phyloP scores from a whole-genome alignment of 805 yeast genomes.

The Starmerella potacharoeniae region DNA sequence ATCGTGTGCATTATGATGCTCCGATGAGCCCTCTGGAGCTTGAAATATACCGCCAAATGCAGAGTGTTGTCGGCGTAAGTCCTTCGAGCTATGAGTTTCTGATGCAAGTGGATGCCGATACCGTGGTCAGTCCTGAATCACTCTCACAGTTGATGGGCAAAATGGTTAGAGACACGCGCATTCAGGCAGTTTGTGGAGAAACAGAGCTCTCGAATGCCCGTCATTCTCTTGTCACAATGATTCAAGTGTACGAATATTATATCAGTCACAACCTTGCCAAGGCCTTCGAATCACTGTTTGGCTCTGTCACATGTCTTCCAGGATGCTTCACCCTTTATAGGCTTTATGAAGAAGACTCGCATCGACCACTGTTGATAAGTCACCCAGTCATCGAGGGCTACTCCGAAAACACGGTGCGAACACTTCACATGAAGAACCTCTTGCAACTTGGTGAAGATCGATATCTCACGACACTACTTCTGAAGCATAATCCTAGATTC shows the following conservation, averaged over 20 bases:
- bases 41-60: conserved; percentile 43
- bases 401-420: conserved; percentile 44
- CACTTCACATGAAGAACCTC: conserved; percentile 49
- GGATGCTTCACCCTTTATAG: conserved; percentile 55
- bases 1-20: conserved; percentile 47
- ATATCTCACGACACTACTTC: conserved; percentile 44
- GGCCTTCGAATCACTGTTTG: conserved; percentile 52
- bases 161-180: conserved; percentile 42
- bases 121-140: conserved; percentile 44
- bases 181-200: conserved; percentile 55
- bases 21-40: conserved; percentile 51
- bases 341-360: conserved; percentile 42
- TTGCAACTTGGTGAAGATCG: conserved; percentile 54
- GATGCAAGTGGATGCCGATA: conserved; percentile 56
- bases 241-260: conserved; percentile 54
- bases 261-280: conserved; percentile 54
- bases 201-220: conserved; percentile 45
- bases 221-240: conserved; percentile 44
- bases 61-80: conserved; percentile 48
- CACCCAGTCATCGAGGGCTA: conserved; percentile 48
- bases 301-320: conserved; percentile 54
- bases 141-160: conserved; percentile 45
- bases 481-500: conserved; percentile 45
- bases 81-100: conserved; percentile 45
- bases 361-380: conserved; percentile 50